Conservation (phyloP, 352 stramenopile species). For the Phytophthora fragariaefolia region DNA sequence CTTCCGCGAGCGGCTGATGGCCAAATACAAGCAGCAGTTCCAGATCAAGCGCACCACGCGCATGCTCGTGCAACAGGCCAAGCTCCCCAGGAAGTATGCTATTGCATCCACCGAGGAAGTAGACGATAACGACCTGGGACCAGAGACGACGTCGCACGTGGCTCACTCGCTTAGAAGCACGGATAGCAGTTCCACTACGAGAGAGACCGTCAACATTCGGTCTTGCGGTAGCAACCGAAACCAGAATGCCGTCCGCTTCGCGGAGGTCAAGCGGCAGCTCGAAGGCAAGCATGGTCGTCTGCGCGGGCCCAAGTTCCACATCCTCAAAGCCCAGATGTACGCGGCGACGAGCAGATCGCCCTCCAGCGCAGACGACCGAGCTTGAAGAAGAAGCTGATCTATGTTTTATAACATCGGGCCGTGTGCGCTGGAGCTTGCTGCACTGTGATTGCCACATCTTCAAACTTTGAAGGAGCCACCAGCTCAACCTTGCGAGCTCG, state of each 20-base stretch:
- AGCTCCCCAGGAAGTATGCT: constrained; percentile 15
- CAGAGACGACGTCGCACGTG: constrained; percentile 24
- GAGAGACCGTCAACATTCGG: neutral
- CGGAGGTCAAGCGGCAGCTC: constrained; percentile 47
- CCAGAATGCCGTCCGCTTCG: constrained; percentile 50
- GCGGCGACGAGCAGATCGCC: neutral
- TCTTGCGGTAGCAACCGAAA: constrained; percentile 24
- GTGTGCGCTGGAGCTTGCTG: too few species aligned
- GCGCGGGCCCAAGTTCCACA: constrained; percentile 52
- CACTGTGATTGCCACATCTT: too few species aligned
- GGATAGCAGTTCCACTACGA: neutral
- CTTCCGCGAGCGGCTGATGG: constrained; percentile 59
- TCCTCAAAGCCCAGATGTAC: constrained; percentile 57
- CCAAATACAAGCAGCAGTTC: constrained; percentile 63
- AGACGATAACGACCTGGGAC: constrained; percentile 5
- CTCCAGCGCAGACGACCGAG: constrained; percentile 7
- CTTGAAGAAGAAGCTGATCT: constrained; percentile 20
- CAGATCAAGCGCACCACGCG: constrained; percentile 55
- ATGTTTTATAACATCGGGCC: too few species aligned
- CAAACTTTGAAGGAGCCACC: too few species aligned
- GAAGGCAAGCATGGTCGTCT: constrained; percentile 37
- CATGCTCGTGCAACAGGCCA: constrained; percentile 52
- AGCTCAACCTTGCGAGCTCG: too few species aligned
- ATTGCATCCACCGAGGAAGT: constrained; percentile 9
- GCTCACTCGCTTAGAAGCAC: constrained; percentile 34